These are phyloP conservation scores for Eimeria praecox DNA, from an alignment of 169 alveolate genomes.

Conservation along the genomic window DNA sequence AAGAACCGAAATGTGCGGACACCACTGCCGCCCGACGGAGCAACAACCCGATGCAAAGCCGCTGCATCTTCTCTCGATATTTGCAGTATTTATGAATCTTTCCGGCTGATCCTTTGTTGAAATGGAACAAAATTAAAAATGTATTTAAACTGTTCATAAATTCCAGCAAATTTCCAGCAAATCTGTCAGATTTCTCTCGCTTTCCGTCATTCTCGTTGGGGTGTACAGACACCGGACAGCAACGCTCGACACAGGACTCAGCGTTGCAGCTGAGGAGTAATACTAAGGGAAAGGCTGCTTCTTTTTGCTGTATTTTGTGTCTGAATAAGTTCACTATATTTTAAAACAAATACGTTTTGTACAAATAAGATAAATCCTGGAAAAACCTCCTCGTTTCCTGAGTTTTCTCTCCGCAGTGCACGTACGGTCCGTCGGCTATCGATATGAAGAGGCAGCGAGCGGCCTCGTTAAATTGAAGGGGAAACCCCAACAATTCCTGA, in stretches of 20 bases:
- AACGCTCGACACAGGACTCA: not conserved
- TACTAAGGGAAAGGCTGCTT: not conserved
- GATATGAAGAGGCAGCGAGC: conserved; percentile 2
- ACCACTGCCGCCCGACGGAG: not conserved
- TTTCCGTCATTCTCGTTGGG: not conserved
- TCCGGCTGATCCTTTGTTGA: not conserved
- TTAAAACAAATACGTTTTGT: not conserved
- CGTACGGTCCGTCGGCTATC: not conserved
- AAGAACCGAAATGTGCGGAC: not conserved
- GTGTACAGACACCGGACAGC: conserved; percentile 24
- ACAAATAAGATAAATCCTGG: not conserved
- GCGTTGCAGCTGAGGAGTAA: not conserved
- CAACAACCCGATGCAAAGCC: not conserved
- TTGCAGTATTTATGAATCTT: not conserved
- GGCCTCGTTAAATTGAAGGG: not conserved
- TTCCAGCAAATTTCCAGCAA: not conserved
- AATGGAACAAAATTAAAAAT: not conserved
- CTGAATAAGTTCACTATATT: not conserved
- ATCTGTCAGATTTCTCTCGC: not conserved
- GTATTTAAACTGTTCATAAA: not conserved
- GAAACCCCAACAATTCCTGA: not conserved
- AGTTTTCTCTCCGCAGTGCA: not conserved
- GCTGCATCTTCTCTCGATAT: not conserved
- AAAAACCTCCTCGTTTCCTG: not conserved
- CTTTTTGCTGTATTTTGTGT: not conserved